Conservation (phyloP, 2,329 filamentous ascomycete genomes). For the Fusarium fracticaudum region DNA sequence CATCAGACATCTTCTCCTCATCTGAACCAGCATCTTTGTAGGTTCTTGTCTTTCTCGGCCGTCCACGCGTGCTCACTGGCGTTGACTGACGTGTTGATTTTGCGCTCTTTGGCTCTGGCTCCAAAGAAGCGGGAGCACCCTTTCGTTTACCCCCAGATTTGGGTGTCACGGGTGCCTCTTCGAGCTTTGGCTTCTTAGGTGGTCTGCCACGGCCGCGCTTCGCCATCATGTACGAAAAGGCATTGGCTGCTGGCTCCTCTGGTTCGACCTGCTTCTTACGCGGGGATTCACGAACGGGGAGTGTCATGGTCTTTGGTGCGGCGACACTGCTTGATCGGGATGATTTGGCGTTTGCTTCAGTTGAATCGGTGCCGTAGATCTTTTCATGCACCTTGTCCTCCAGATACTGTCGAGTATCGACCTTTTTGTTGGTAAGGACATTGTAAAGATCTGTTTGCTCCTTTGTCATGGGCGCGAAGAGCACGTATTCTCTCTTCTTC, state of each 20-base stretch:
- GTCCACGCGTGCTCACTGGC: constrained; percentile 65
- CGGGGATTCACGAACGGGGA: constrained; percentile 51
- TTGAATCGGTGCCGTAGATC: constrained; percentile 51
- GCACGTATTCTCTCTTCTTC: constrained; percentile 94
- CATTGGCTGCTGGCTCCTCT: constrained; percentile 50
- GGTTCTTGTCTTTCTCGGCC: constrained; percentile 58
- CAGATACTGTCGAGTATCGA: constrained; percentile 77
- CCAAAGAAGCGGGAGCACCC: constrained; percentile 28
- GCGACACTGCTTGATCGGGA: constrained; percentile 52
- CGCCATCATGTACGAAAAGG: constrained; percentile 65
- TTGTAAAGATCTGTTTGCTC: constrained; percentile 93
- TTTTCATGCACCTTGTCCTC: constrained; percentile 80
- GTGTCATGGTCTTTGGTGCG: constrained; percentile 36
- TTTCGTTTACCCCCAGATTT: constrained; percentile 48
- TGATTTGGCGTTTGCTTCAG: constrained; percentile 45
- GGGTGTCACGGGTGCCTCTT: constrained; percentile 28
- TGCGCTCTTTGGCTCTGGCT: constrained; percentile 69
- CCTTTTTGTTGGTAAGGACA: constrained; percentile 64
- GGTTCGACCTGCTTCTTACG: constrained; percentile 44
- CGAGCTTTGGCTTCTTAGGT: constrained; percentile 38
- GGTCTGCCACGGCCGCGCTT: constrained; percentile 45
- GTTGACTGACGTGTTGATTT: constrained; percentile 82
- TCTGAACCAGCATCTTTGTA: constrained; percentile 68
- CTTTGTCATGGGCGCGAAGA: constrained; percentile 90
- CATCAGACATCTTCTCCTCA: constrained; percentile 76